phyloP scores from a whole-genome alignment of 139 green algal species.

The Haematococcus sp. region DNA sequence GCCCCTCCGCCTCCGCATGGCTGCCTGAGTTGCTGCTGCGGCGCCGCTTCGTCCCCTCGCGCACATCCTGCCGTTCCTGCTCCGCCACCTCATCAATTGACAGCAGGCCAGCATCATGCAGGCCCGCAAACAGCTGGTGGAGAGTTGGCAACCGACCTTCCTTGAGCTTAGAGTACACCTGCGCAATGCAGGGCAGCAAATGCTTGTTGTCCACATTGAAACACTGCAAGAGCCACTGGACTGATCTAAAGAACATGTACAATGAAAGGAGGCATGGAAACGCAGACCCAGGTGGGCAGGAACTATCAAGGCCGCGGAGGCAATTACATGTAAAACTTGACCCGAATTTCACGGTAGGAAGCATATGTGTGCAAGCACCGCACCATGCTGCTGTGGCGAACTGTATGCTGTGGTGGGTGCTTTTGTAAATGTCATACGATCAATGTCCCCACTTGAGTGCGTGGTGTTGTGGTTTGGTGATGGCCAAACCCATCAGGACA shows the following conservation, averaged over 20 bases:
- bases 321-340: too few species aligned
- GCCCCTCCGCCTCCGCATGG: too few species aligned
- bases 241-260: neutral
- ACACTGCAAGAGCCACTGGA: neutral
- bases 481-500: neutral
- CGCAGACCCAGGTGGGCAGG: neutral
- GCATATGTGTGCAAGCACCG: too few species aligned
- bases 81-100: constrained; percentile 16
- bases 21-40: too few species aligned
- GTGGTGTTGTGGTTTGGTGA: neutral
- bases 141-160: constrained; percentile 41
- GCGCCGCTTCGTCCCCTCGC: too few species aligned
- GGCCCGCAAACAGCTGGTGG: constrained; percentile 29
- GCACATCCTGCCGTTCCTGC: too few species aligned
- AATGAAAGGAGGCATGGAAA: neutral
- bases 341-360: too few species aligned
- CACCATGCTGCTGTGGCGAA: too few species aligned
- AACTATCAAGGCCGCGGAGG: neutral
- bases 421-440: too few species aligned
- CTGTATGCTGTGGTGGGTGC: too few species aligned
- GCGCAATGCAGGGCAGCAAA: neutral
- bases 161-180: constrained; percentile 55
- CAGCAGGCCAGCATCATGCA: neutral
- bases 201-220: neutral
- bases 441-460: too few species aligned